Base-by-base conservation (phyloP, 352 stramenopile species). In the Achlya hypogyna region DNA sequence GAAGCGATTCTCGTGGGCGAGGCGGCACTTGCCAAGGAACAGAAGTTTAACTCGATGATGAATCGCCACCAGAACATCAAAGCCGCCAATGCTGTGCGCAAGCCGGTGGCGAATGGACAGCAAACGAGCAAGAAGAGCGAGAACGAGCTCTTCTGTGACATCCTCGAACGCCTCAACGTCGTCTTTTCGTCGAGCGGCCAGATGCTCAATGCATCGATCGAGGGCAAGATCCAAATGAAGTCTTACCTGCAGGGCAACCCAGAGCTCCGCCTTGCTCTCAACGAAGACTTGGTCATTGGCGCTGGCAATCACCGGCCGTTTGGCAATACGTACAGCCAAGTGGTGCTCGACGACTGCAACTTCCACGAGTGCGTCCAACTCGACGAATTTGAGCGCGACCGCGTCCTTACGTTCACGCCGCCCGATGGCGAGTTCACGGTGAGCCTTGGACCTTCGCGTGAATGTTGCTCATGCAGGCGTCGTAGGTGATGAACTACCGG, bases 111-210 rank as follows among this genome's bases (percentile, higher is more conserved):
- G 5, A 91, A 84, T 8, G 76, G 78, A 38, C 82, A 93, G 53
- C 81, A 79, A 49, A 79, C 76, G 14, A 90, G 84, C 74, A 93
- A 87, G 56, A 78, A 93, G 67, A 81, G 87, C 65, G 94, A 98
- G 68, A 99, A 99, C 79, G 97, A 99, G 72, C 97, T 99, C 31
- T 99, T 99, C 78, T 98, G 98, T 42, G 97, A 99, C 75, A 98
- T 99, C 74, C 74, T 99, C 56, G 97, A 99, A 84, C 82, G 96
- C 28, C 82, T 99, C 35, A 98, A 97, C 71, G 89, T 99, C 27
- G 81, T 98, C n/a, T 98, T 99, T 71, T 97, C 90, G 31, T 88
- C 88, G 14, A 96, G 96, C 59, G 96, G 96, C 47, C 96, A 98
- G 69, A 95, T 99, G 65, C 86, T 99, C 53, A 98, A 98, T 71